Percentiles rank a stretch among this genome's conserved stretches.
Evolutionary conservation across 805 yeast genomes (phyloP).

Genomic region (Lipomyces yamanashiensis): DNA sequence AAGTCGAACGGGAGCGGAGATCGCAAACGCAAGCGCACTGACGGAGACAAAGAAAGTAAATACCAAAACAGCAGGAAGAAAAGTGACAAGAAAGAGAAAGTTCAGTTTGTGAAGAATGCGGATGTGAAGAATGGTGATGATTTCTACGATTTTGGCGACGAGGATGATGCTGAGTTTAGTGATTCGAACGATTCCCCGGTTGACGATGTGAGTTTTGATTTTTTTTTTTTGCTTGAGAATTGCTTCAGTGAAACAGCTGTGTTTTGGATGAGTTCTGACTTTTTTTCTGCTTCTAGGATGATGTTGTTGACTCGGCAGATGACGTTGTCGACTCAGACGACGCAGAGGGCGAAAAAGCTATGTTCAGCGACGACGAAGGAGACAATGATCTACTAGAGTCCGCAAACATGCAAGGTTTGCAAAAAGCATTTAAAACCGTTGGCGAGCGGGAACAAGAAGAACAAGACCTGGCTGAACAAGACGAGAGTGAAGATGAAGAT

Average conservation of each 20-base stretch:
- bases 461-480: constrained; percentile 34
- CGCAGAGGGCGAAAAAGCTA: constrained; percentile 55
- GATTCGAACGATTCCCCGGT: constrained; percentile 38
- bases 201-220: constrained; percentile 4
- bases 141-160: constrained; percentile 36
- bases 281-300: constrained; percentile 31
- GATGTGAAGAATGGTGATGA: constrained; percentile 50
- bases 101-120: constrained; percentile 16
- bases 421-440: constrained; percentile 37
- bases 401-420: constrained; percentile 41
- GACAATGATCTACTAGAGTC: constrained; percentile 57
- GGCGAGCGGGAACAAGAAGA: constrained; percentile 34
- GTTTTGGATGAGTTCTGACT: neutral
- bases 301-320: constrained; percentile 67
- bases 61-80: constrained; percentile 8
- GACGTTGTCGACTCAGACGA: constrained; percentile 65
- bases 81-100: constrained; percentile 12
- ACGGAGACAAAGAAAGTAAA: constrained; percentile 17
- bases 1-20: constrained; percentile 9
- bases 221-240: neutral
- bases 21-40: constrained; percentile 11
- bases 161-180: constrained; percentile 49
- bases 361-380: constrained; percentile 78
- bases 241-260: neutral
- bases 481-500: constrained; percentile 38